Percentiles rank a stretch among this genome's conserved stretches.
Evolutionary conservation across 371 early-diverging fungal genomes (phyloP).

Genomic region (Mucor piriformis): DNA sequence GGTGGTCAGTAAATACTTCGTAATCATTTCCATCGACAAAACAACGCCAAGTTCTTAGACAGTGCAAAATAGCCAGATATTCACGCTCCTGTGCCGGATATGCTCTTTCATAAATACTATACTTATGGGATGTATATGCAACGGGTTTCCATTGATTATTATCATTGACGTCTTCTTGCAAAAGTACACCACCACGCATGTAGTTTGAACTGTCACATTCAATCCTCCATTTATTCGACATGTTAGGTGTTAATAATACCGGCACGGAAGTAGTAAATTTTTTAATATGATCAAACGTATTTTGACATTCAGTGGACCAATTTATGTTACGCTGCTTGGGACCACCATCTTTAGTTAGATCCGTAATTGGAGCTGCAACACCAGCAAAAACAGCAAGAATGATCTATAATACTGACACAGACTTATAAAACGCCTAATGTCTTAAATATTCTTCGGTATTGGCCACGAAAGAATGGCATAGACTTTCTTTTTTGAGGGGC

Average conservation of each 20-base stretch:
- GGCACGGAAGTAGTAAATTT: constrained; percentile 4
- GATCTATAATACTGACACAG: neutral
- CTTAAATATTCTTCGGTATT: no score
- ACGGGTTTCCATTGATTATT: constrained; percentile 24
- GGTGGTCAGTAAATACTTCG: constrained; percentile 30
- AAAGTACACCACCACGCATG: constrained; percentile 33
- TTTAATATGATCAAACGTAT: constrained; percentile 11
- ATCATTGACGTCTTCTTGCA: constrained; percentile 26
- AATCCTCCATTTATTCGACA: constrained; percentile 20
- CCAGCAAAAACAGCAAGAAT: neutral
- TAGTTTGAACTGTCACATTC: constrained; percentile 41
- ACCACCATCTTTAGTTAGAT: constrained; percentile 30
- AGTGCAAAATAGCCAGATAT: constrained; percentile 36
- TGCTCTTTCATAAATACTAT: constrained; percentile 23
- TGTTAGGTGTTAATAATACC: constrained; percentile 22
- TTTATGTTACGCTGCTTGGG: constrained; percentile 1
- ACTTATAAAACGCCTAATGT: no score
- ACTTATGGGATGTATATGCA: constrained; percentile 37
- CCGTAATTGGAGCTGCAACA: constrained; percentile 41
- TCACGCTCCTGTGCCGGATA: constrained; percentile 42
- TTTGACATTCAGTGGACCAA: constrained; percentile 2
- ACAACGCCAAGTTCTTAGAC: constrained; percentile 35
- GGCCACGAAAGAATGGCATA: no score
- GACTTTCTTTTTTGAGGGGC: no score
- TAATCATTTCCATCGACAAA: constrained; percentile 29